A percentile compares a stretch with the other conserved stretches of the same genome.
Conservation (phyloP, 108 stramenopile genomes). For the Epipyxis sp. region DNA sequence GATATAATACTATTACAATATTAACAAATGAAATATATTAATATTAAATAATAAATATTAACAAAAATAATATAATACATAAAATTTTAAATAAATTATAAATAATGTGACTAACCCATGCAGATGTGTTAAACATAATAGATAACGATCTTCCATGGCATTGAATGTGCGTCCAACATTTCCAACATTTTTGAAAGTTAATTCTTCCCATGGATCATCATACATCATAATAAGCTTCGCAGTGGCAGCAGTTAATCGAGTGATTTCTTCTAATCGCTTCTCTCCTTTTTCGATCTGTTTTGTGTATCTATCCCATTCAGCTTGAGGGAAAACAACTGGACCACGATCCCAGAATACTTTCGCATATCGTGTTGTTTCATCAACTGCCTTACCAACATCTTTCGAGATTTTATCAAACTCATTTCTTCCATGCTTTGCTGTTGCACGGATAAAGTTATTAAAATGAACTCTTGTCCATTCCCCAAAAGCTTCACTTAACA, state of each 20-base stretch:
- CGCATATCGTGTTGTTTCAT: constrained; percentile 49
- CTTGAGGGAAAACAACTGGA: constrained; percentile 21
- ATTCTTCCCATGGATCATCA: constrained; percentile 55
- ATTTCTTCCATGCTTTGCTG: constrained; percentile 81
- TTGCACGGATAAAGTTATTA: constrained; percentile 79
- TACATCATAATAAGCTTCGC: constrained; percentile 46
- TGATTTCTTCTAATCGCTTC: constrained; percentile 54
- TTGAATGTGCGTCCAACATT: constrained; percentile 43
- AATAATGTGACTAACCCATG: constrained; percentile 26
- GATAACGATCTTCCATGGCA: constrained; percentile 47
- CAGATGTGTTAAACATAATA: constrained; percentile 32
- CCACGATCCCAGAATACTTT: constrained; percentile 51
- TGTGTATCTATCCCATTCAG: constrained; percentile 49
- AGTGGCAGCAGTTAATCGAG: constrained; percentile 38
- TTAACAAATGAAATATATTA: neutral
- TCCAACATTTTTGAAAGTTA: constrained; percentile 45
- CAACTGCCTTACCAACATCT: constrained; percentile 51
- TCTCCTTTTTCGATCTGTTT: constrained; percentile 55
- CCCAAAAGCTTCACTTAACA: constrained; percentile 84
- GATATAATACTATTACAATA: neutral
- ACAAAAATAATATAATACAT: neutral
- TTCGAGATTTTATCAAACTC: constrained; percentile 53
- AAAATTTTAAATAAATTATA: no score
- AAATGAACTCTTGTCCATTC: constrained; percentile 84
- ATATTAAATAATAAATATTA: neutral